Conservation (phyloP, 73 alveolate species). For the Tetrahymena elliotti region DNA sequence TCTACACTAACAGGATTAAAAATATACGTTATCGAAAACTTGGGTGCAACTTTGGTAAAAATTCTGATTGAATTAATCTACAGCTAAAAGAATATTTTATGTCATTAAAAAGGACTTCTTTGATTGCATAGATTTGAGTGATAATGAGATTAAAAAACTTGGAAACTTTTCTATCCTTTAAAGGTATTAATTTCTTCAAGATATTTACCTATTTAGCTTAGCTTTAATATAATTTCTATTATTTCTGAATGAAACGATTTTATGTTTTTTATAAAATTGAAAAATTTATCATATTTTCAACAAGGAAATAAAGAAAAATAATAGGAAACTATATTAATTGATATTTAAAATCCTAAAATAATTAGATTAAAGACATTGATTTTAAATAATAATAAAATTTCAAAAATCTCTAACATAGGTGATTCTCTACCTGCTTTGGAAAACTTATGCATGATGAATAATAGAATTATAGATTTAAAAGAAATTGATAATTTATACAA, state of each 20-base stretch:
- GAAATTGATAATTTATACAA: constrained; percentile 33
- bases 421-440: constrained; percentile 23
- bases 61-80: not conserved
- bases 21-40: constrained; percentile 24
- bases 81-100: not conserved
- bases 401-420: constrained; percentile 19
- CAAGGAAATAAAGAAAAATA: not conserved
- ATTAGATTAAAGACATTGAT: constrained; percentile 28
- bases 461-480: constrained; percentile 32
- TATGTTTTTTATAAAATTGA: too few species aligned
- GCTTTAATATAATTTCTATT: not conserved
- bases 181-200: not conserved
- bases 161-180: constrained; percentile 19
- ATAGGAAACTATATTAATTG: not conserved
- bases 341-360: not conserved
- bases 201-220: not conserved
- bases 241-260: not conserved
- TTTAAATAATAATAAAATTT: constrained; percentile 19
- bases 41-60: constrained; percentile 40
- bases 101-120: constrained; percentile 27
- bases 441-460: constrained; percentile 18
- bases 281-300: not conserved
- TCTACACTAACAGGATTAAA: not conserved
- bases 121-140: constrained; percentile 36
- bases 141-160: constrained; percentile 29